Evolutionary conservation across 1,284 basidiomycete species (phyloP), one percentile per base, ranked within the genome.

Genomic region (Chiua sp.): DNA sequence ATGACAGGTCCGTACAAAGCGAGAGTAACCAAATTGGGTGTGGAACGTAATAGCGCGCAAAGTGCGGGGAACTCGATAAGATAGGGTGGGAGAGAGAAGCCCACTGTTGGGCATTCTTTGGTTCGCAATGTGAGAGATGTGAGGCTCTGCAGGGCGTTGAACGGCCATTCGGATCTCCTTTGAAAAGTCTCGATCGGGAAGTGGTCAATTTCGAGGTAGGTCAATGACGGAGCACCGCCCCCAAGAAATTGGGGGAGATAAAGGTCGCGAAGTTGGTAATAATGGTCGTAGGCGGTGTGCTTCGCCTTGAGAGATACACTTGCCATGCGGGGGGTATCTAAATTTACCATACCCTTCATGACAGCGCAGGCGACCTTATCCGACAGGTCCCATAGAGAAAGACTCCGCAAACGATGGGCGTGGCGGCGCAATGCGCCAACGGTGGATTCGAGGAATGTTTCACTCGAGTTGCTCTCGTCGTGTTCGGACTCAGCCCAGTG

Each of bases 1-100:
- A 71, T 54, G 47, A 71, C 46, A 2, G 67, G 65, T 22, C 69
- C 67, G 30, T 68, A 63, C 30, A 71, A 55, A 15, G 67, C 63
- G 4, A 68, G 62, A 5, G 47, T 54, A 1, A 37, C 33, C 47
- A 64, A 48, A 20, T 62, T 56, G 4, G 65, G 59, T 16, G 61
- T 60, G 3, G 61, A 60, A 30, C 52, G 53, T 37, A 68, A 59
- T 3, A 67, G 55, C 16, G 51, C 53, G 10, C 62, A 58, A 20
- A 69, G 49, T 12, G 57, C 56, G 15, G 58, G 52, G 37, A 69
- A 63, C 35, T 60, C 59, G 46, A 69, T 53, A 5, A 68, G 57
- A 53, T 68, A 70, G 8, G 55, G 48, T 48, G 58, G 64, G 46
- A 61, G 61, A 39, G 23, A 49, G 56, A 55, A 53, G 18, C 49